These are phyloP conservation scores for Tephrocybe sp. DNA, from an alignment of 768 basidiomycete species.

Conservation along the genomic window DNA sequence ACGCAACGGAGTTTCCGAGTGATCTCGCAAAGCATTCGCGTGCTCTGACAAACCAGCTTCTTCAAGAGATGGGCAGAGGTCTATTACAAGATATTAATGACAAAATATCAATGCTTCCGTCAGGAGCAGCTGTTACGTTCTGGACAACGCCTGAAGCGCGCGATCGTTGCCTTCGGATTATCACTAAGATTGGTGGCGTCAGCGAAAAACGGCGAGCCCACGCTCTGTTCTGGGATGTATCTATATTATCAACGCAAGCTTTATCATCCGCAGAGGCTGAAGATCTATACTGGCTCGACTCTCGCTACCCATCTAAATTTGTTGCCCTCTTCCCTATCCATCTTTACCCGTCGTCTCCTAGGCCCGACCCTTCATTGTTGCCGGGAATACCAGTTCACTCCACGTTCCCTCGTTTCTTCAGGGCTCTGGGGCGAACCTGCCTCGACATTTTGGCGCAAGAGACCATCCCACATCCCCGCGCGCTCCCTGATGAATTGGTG, in stretches of 20 bases:
- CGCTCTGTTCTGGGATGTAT: slow-evolving; percentile 52
- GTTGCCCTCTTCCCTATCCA: slow-evolving; percentile 60
- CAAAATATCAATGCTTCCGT: slow-evolving; percentile 31
- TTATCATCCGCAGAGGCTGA: slow-evolving; percentile 31
- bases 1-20: slow-evolving; percentile 27
- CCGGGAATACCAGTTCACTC: slow-evolving; percentile 3
- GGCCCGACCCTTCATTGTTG: slow-evolving; percentile 11
- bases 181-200: slow-evolving; percentile 76
- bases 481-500: slow-evolving; percentile 23
- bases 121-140: slow-evolving; percentile 46
- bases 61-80: slow-evolving; percentile 70
- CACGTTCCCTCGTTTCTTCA: slow-evolving; percentile 40
- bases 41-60: slow-evolving; percentile 68
- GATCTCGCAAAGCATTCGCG: slow-evolving; percentile 60
- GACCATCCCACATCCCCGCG: slow-evolving; percentile 34
- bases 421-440: slow-evolving; percentile 52
- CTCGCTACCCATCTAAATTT: slow-evolving; percentile 54
- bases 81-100: slow-evolving; percentile 64
- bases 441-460: slow-evolving; percentile 52
- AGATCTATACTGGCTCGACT: slow-evolving; percentile 59
- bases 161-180: slow-evolving; percentile 72
- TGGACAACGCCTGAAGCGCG: slow-evolving; percentile 84
- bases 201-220: slow-evolving; percentile 63
- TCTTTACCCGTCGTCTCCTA: slow-evolving; percentile 38
- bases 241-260: slow-evolving; percentile 11